These are phyloP conservation scores for Choanephora cucurbitarum DNA, from an alignment of 371 early-diverging fungal species.

Conservation along the genomic window DNA sequence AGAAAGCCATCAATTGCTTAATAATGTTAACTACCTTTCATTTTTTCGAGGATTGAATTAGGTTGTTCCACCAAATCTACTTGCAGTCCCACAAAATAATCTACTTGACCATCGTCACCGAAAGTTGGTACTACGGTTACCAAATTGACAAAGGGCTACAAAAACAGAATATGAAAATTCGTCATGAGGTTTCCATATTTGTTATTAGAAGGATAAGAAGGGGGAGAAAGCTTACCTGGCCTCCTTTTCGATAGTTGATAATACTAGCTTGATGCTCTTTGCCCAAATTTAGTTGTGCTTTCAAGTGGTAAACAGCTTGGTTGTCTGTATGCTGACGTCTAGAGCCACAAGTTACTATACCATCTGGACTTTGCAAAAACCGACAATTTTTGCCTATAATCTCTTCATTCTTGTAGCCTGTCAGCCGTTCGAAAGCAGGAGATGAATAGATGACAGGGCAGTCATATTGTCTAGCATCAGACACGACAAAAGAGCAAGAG, in stretches of 20 bases:
- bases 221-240: conserved; percentile 33
- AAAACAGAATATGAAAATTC: background rate
- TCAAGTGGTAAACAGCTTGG: conserved; percentile 52
- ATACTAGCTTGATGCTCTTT: conserved; percentile 64
- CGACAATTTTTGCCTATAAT: conserved; percentile 69
- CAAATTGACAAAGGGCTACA: conserved; percentile 67
- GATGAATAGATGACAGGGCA: conserved; percentile 59
- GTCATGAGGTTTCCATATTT: background rate
- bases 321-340: conserved; percentile 59
- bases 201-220: background rate
- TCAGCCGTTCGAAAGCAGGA: conserved; percentile 60
- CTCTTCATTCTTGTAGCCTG: conserved; percentile 57
- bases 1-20: too few species aligned
- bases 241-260: conserved; percentile 67
- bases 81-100: conserved; percentile 68
- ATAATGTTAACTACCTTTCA: conserved; percentile 29
- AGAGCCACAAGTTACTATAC: conserved; percentile 49
- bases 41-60: conserved; percentile 56
- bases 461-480: conserved; percentile 47
- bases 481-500: conserved; percentile 56
- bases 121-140: conserved; percentile 66
- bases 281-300: conserved; percentile 36
- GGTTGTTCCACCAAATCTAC: conserved; percentile 67
- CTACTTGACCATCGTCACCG: conserved; percentile 32
- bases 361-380: conserved; percentile 61